Base-by-base conservation (phyloP, 352 stramenopile species). In the Globisporangium paroecandrum region DNA sequence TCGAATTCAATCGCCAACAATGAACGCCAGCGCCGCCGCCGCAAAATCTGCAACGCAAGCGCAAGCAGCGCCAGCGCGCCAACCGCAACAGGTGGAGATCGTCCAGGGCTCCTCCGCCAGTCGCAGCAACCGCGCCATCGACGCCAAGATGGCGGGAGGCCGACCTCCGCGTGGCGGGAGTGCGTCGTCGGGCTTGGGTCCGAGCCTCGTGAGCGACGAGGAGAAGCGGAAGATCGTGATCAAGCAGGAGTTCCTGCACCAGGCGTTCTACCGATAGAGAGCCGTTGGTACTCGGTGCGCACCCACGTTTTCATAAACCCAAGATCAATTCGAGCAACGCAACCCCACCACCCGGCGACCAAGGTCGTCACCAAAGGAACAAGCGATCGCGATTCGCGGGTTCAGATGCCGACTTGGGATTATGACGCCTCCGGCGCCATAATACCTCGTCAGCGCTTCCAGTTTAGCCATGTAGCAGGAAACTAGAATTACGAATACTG, bases 201-300 rank as follows among this genome's bases (percentile, higher is more conserved):
- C 58, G 41, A 64, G 58, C 41, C 54, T 59, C 54, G 58, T 56
- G 58, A 46, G 41, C 41, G 55, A 64, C 24, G 41, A 64, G 18
- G n/a, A 49, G 51, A 67, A 67, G 49, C 60, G 55, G 51, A 67
- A 67, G 62, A 67, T 67, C 51, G 62, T 67, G 49, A 53, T 67
- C 62, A 67, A 67, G 36, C 62, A 62, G 34, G 51, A 62, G 62
- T 41, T 68, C 36, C 61, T 68, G 53, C 62, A 68, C 62, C 62
- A 68, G 25, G 36, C 25, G 22, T 68, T 68, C 62, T 68, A 62
- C 36, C 62, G 54, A 25, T 68, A 62, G 51, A n/a, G n/a, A n/a
- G n/a, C n/a, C n/a, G n/a, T n/a, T n/a, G n/a, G n/a, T n/a, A n/a
- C n/a, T n/a, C n/a, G n/a, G n/a, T n/a, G n/a, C n/a, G n/a, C n/a